Conservation (phyloP, 139 green algal genomes). For the Astrephomene gubernaculifera region DNA sequence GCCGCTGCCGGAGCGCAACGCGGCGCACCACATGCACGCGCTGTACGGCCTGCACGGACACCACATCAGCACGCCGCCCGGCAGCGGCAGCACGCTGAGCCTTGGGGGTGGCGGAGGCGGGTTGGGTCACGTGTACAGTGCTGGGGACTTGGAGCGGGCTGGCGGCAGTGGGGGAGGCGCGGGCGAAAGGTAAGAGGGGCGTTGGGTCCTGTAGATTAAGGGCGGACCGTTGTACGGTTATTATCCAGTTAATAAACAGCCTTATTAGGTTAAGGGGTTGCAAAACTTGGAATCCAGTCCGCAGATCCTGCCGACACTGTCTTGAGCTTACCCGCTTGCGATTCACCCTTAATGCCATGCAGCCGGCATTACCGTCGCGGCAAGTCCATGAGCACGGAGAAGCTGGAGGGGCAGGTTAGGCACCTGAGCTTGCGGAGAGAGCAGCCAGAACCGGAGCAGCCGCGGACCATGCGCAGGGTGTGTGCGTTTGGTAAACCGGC, state of each 20-base stretch:
- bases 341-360: background rate
- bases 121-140: slow-evolving; percentile 17
- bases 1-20: slow-evolving; percentile 42
- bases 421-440: background rate
- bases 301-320: background rate
- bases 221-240: background rate
- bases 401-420: slow-evolving; percentile 25
- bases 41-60: background rate
- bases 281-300: background rate
- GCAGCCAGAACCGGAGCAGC: slow-evolving; percentile 16
- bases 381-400: slow-evolving; percentile 36
- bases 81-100: background rate
- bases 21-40: slow-evolving; percentile 19
- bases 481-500: background rate
- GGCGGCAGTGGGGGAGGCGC: background rate
- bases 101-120: background rate
- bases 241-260: background rate
- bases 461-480: slow-evolving; percentile 24
- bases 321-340: background rate
- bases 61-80: background rate
- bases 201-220: too few species aligned
- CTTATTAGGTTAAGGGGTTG: background rate
- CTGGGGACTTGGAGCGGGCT: slow-evolving; percentile 1
- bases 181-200: background rate
- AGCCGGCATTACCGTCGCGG: background rate